A percentile compares a stretch with the other conserved stretches of the same genome.
phyloP scores from a whole-genome alignment of 2,329 filamentous ascomycete species.

The Verticillium alfalfae region DNA sequence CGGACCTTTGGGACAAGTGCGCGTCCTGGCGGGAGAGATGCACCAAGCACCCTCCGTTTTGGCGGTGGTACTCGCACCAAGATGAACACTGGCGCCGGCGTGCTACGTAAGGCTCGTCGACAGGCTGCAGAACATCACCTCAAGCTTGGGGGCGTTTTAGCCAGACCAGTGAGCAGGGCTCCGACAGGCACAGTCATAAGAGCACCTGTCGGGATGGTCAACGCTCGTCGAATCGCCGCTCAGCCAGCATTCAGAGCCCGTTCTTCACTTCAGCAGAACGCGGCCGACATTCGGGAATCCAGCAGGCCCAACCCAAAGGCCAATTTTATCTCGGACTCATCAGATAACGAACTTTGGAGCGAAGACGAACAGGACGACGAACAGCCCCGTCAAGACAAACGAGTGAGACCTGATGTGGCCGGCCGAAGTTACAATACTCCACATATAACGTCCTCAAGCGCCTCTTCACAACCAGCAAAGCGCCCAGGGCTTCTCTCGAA shows the following conservation, averaged over 20 bases:
- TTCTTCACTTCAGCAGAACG: not conserved
- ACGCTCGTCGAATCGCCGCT: slow-evolving; percentile 41
- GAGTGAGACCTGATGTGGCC: not conserved
- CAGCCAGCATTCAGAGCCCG: slow-evolving; percentile 24
- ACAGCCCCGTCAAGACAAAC: not conserved
- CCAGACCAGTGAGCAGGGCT: not conserved
- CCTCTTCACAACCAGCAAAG: not conserved
- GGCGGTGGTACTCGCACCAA: slow-evolving; percentile 46
- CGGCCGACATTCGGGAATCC: slow-evolving; percentile 3
- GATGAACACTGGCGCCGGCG: slow-evolving; percentile 42
- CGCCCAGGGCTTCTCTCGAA: not conserved
- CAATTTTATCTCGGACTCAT: slow-evolving; percentile 33
- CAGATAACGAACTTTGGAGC: slow-evolving; percentile 5
- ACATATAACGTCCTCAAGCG: not conserved
- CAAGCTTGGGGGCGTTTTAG: slow-evolving; percentile 3
- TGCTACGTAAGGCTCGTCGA: slow-evolving; percentile 50
- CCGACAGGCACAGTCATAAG: slow-evolving; percentile 29
- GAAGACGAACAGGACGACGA: slow-evolving; percentile 5
- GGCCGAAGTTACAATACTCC: not conserved
- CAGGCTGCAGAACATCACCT: slow-evolving; percentile 44
- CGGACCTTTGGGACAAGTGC: slow-evolving; percentile 11
- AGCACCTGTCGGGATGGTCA: slow-evolving; percentile 49
- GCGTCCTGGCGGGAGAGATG: slow-evolving; percentile 13
- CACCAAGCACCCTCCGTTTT: slow-evolving; percentile 32
- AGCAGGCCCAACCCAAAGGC: slow-evolving; percentile 12